Conservation (phyloP, 345 rosid species). For the Citrus glauca region DNA sequence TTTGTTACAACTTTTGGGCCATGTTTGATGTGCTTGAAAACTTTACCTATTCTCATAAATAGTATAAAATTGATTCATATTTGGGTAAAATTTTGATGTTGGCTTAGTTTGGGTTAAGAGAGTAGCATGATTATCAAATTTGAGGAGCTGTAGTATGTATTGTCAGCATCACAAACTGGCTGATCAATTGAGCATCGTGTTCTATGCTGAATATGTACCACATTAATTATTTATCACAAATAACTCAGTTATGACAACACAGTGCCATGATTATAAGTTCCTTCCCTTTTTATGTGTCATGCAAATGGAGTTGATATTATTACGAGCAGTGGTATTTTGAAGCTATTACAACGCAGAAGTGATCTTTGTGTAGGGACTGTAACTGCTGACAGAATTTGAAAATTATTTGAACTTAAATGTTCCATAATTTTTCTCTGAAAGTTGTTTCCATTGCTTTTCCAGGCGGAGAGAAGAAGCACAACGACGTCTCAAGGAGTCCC, state of each 20-base stretch:
- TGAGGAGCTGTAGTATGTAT: neutral
- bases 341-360: neutral
- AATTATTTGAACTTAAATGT: neutral
- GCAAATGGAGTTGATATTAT: neutral
- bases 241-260: neutral
- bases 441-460: constrained; percentile 16
- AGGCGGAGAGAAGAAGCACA: constrained; percentile 90
- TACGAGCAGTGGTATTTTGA: no score
- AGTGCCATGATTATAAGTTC: neutral
- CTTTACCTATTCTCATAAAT: neutral
- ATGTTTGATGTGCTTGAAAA: neutral
- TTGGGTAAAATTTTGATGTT: neutral
- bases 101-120: neutral
- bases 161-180: neutral
- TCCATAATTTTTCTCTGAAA: neutral
- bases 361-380: neutral
- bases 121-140: neutral
- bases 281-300: neutral
- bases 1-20: neutral
- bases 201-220: neutral
- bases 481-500: constrained; percentile 68
- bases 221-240: neutral
- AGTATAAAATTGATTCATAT: no score
- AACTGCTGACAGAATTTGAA: neutral
- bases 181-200: neutral